Conservation (phyloP, 2,329 filamentous ascomycete species). For the Aspergillus sp. region DNA sequence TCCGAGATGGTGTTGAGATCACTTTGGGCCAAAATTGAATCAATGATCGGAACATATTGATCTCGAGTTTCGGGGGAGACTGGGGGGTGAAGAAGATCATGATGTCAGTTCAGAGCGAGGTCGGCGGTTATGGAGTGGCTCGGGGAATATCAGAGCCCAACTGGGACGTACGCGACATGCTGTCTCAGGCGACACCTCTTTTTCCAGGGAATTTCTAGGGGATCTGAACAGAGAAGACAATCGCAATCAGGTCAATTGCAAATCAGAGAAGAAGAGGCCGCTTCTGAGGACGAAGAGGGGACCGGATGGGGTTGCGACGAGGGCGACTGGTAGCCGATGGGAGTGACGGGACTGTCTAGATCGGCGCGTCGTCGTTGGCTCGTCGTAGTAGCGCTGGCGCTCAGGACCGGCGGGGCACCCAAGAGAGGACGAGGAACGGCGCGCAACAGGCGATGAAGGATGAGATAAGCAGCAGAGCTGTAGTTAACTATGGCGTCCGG, state of each 20-base stretch:
- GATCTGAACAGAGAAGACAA: neutral
- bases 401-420: constrained; percentile 39
- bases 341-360: constrained; percentile 16
- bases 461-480: constrained; percentile 2
- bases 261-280: neutral
- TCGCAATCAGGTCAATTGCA: constrained; percentile 13
- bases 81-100: constrained; percentile 25
- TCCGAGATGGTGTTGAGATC: constrained; percentile 65
- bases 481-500: no score
- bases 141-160: constrained; percentile 22
- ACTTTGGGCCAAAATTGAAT: constrained; percentile 59
- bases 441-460: constrained; percentile 6
- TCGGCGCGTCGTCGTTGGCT: constrained; percentile 8
- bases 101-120: constrained; percentile 20
- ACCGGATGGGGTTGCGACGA: constrained; percentile 6
- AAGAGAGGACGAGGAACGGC: constrained; percentile 5
- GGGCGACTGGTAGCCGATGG: constrained; percentile 9
- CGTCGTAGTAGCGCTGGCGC: constrained; percentile 31
- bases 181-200: constrained; percentile 16
- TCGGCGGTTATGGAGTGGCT: constrained; percentile 18
- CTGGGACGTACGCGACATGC: constrained; percentile 38
- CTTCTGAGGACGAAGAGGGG: constrained; percentile 4
- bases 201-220: constrained; percentile 1
- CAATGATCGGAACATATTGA: constrained; percentile 59
- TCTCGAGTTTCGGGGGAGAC: constrained; percentile 51